These are phyloP conservation scores for Volutella citrinella DNA, from an alignment of 2,329 filamentous ascomycete genomes.

Conservation along the genomic window DNA sequence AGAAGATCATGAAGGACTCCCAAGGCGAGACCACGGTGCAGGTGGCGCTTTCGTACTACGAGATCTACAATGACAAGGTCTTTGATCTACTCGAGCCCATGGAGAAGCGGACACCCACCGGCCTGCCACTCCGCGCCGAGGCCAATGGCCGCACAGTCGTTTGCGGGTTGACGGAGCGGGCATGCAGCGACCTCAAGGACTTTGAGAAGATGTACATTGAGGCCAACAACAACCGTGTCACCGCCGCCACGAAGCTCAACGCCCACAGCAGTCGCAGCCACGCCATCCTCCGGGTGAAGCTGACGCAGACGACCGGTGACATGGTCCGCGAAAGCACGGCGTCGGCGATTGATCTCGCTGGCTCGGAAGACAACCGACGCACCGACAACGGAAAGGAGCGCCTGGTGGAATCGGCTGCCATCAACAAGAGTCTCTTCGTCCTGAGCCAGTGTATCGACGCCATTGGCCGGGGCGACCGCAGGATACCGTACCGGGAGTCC, in stretches of 20 bases:
- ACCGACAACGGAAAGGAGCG: constrained; percentile 93
- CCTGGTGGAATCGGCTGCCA: constrained; percentile 90
- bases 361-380: constrained; percentile 90
- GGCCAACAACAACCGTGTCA: constrained; percentile 86
- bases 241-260: constrained; percentile 87
- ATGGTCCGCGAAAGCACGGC: constrained; percentile 74
- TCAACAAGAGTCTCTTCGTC: constrained; percentile 96
- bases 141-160: constrained; percentile 85
- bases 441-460: constrained; percentile 94
- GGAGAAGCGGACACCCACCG: constrained; percentile 79
- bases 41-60: constrained; percentile 85
- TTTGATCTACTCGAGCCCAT: constrained; percentile 85
- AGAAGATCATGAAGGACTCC: constrained; percentile 81
- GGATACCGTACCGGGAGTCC: constrained; percentile 90
- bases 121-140: constrained; percentile 79
- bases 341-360: constrained; percentile 91
- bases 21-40: constrained; percentile 66
- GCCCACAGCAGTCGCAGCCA: constrained; percentile 88
- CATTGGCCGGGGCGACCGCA: constrained; percentile 70
- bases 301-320: constrained; percentile 71
- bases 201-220: constrained; percentile 90
- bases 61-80: constrained; percentile 96
- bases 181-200: constrained; percentile 81
- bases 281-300: constrained; percentile 85
- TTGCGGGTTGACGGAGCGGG: constrained; percentile 77